phyloP scores from a whole-genome alignment of 176 grass and related monocot genomes.

The Aegilops bicornis region DNA sequence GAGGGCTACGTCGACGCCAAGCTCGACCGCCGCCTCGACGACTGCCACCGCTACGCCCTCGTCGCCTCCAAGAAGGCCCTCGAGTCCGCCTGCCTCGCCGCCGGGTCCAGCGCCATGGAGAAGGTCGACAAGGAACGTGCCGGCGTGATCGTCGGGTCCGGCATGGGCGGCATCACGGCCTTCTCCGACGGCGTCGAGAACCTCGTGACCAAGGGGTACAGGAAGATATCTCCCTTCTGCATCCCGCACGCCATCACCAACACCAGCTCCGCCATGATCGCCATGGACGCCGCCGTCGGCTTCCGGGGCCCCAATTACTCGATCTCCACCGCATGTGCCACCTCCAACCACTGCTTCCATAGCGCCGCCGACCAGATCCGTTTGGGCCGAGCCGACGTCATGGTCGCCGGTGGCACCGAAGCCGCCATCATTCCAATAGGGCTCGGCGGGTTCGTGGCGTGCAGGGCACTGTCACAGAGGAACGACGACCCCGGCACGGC shows the following conservation, averaged over 20 bases:
- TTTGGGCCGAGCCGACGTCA: conserved; percentile 35
- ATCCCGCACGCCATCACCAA: conserved; percentile 20
- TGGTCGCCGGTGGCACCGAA: conserved; percentile 35
- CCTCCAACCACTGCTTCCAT: conserved; percentile 42
- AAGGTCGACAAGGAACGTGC: conserved; percentile 28
- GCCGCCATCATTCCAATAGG: conserved; percentile 24
- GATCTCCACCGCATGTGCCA: conserved; percentile 46
- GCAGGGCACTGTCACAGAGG: conserved; percentile 37
- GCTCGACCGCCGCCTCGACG: conserved; percentile 40
- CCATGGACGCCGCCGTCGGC: conserved; percentile 27
- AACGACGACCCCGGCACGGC: conserved; percentile 45
- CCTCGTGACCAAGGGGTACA: conserved; percentile 16
- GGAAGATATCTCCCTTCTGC: conserved; percentile 23
- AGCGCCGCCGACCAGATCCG: conserved; percentile 42
- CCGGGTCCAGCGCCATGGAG: conserved; percentile 22
- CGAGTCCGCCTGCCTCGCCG: conserved; percentile 38
- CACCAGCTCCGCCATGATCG: conserved; percentile 20
- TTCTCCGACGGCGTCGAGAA: conserved; percentile 17
- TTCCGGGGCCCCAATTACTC: conserved; percentile 6
- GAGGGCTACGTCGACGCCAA: conserved; percentile 44
- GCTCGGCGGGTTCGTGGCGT: conserved; percentile 33
- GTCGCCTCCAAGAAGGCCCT: conserved; percentile 60
- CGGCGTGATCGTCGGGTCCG: conserved; percentile 38
- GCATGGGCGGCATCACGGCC: conserved; percentile 17
- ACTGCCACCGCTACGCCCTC: conserved; percentile 47